These are phyloP conservation scores for Lactifluus rugatus DNA, from an alignment of 768 basidiomycete genomes.

Conservation along the genomic window DNA sequence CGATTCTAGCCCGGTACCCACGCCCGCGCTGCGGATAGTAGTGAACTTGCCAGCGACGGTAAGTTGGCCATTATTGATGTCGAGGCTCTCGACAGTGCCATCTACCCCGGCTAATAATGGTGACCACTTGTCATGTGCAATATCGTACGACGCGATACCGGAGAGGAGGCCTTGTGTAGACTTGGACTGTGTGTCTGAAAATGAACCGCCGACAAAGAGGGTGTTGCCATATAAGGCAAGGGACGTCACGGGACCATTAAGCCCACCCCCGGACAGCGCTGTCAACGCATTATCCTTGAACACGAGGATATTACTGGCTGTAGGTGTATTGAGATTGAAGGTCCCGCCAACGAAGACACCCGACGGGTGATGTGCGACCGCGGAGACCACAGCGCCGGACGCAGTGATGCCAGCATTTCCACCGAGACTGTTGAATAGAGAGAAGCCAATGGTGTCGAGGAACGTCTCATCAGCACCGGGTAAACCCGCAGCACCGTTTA, in stretches of 20 bases:
- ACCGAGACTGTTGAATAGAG: conserved; percentile 54
- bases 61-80: conserved; percentile 39
- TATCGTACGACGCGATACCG: conserved; percentile 64
- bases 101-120: conserved; percentile 66
- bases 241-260: conserved; percentile 71
- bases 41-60: conserved; percentile 74
- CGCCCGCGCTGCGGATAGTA: conserved; percentile 30
- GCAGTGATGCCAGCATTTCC: conserved; percentile 31
- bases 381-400: conserved; percentile 35
- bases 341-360: conserved; percentile 70
- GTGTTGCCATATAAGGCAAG: conserved; percentile 51
- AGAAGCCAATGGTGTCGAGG: conserved; percentile 52
- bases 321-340: conserved; percentile 52
- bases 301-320: conserved; percentile 59
- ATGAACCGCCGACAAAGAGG: conserved; percentile 83
- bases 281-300: conserved; percentile 52
- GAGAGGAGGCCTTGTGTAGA: conserved; percentile 44
- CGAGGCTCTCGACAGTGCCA: conserved; percentile 59
- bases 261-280: conserved; percentile 51
- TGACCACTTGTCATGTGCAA: conserved; percentile 54
- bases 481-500: conserved; percentile 53
- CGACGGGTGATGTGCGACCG: conserved; percentile 57
- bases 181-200: conserved; percentile 54
- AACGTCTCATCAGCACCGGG: conserved; percentile 63
- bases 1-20: conserved; percentile 28